Evolutionary conservation across 2,329 filamentous ascomycete species (phyloP).

Genomic region (Periglandula ipomoeae): DNA sequence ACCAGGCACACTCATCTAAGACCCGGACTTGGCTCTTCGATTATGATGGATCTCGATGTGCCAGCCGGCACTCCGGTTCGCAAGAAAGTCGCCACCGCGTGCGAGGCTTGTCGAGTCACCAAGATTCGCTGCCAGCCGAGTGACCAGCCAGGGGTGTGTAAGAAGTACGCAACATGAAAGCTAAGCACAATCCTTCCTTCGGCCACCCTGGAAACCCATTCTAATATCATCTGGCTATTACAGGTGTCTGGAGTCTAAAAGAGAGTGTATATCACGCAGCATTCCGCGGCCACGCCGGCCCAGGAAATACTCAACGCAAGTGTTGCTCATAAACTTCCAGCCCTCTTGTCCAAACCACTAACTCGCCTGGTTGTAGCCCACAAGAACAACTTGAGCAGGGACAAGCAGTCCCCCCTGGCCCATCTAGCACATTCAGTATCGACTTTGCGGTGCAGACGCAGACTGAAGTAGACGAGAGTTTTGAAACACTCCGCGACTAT

Average conservation of each 20-base stretch:
- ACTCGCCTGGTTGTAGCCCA: not conserved
- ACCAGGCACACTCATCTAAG: no score
- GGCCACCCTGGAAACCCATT: no score
- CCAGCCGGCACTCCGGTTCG: slow-evolving; percentile 5
- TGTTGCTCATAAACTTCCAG: not conserved
- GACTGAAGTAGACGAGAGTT: slow-evolving; percentile 27
- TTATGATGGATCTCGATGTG: slow-evolving; percentile 7
- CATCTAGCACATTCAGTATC: slow-evolving; percentile 43
- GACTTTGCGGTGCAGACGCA: slow-evolving; percentile 37
- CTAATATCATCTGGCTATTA: no score
- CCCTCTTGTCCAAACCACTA: not conserved
- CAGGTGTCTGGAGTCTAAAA: slow-evolving; percentile 43
- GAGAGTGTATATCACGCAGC: slow-evolving; percentile 43
- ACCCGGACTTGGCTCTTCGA: not conserved
- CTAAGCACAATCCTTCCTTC: no score
- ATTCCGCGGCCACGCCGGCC: slow-evolving; percentile 40
- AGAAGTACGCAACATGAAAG: slow-evolving; percentile 36
- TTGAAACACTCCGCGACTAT: slow-evolving; percentile 32
- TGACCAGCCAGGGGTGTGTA: slow-evolving; percentile 38
- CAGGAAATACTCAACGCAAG: slow-evolving; percentile 34
- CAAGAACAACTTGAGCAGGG: not conserved
- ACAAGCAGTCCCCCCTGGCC: slow-evolving; percentile 23
- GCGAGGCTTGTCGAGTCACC: no score
- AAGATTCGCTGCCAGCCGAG: slow-evolving; percentile 45
- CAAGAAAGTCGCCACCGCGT: no score